Evolutionary conservation across 352 stramenopile species (phyloP), one percentile per base, ranked within the genome.

Genomic region (Globisporangium heterothallicum): DNA sequence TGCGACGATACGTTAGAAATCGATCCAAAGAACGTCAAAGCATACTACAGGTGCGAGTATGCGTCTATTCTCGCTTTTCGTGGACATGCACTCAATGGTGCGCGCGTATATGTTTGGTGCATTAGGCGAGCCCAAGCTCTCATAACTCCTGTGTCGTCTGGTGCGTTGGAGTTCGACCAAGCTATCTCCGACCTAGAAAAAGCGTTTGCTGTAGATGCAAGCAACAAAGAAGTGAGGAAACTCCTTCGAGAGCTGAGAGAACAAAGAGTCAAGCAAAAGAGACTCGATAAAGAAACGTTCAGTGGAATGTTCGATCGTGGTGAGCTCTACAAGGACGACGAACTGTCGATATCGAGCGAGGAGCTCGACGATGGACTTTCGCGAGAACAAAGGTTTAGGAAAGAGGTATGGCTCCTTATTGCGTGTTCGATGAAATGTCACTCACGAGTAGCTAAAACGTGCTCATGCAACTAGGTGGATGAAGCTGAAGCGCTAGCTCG

Each of bases 231-330:
- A 16, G 74, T 90, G 7, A 65, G 69, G 1, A 88, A 84, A 47
- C 59, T 91, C 3, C 74, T 88, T 19, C 78, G 74, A 12, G 72
- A 86, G 43, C 56, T 92, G 2, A 78, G 81, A 42, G 75, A 89
- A 25, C 78, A 90, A 44, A 64, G 78, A 14, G 59, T 61, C 1
- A 78, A 76, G 22, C 84, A 94, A 54, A 75, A 69, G 16, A 52
- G 78, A 30, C 56, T 88, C 16, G 84, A 94, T 43, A 76, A 77
- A 46, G 63, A 74, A 9, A 94, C 83, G 4, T 94, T 94, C 58
- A 88, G 64, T 10, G 84, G 81, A 14, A 91, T 94, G 84, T 94
- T 92, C 35, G 58, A 85, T 22, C 75, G 81, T 46, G 84, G 84
- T 0, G 49, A 74, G 22, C 66, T 94, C 4, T 88, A 87, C 40